phyloP scores from a whole-genome alignment of 257 asterid genomes.

The Solanum dulcamara region DNA sequence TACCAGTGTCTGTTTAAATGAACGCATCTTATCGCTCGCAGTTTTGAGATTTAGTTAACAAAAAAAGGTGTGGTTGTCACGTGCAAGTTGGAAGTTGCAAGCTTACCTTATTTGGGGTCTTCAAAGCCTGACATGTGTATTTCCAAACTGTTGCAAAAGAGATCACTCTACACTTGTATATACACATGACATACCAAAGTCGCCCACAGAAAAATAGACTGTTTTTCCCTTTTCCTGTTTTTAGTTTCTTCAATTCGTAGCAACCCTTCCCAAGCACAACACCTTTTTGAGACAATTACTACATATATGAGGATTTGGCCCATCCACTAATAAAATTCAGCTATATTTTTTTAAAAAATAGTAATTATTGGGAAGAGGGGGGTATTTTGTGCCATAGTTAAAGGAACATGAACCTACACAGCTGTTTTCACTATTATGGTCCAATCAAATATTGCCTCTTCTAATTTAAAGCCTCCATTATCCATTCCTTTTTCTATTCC shows the following conservation, averaged over 20 bases:
- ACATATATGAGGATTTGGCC: background rate
- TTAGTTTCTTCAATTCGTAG: background rate
- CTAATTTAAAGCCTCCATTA: background rate
- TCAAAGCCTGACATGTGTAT: background rate
- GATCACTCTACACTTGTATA: background rate
- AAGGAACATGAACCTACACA: background rate
- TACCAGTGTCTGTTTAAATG: background rate
- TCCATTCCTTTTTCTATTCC: background rate
- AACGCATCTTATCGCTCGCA: background rate
- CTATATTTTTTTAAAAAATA: background rate
- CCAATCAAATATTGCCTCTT: background rate
- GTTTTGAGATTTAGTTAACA: background rate
- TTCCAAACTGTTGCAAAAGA: background rate
- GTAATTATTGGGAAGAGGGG: background rate
- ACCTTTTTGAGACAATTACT: background rate
- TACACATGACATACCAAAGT: background rate
- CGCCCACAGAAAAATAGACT: background rate
- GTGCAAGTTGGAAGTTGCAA: background rate
- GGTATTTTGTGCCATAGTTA: background rate
- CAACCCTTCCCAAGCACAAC: background rate
- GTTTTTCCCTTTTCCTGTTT: background rate
- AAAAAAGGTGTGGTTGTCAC: background rate
- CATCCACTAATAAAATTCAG: background rate
- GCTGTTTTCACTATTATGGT: background rate
- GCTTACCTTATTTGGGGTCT: background rate